Conservation (phyloP, 352 stramenopile species). For the Pythium phragmitis region DNA sequence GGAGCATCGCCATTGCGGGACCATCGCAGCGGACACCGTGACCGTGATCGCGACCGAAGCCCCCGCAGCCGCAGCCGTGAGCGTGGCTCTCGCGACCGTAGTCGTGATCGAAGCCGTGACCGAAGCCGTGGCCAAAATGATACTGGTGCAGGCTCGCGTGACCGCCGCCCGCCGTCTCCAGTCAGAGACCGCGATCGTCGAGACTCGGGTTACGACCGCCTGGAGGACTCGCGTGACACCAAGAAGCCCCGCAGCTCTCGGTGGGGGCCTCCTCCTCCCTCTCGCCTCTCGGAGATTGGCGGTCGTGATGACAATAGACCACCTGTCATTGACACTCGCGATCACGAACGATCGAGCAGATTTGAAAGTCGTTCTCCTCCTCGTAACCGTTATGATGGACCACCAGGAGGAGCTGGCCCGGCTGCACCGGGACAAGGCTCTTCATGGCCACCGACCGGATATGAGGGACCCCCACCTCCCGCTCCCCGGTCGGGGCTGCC, state of each 20-base stretch:
- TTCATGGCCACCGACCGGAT: conserved; percentile 19
- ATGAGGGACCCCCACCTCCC: conserved; percentile 24
- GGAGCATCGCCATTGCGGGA: neutral
- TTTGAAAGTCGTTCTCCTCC: conserved; percentile 30
- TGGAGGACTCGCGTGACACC: conserved; percentile 38
- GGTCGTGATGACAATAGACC: conserved; percentile 37
- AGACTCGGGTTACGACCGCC: conserved; percentile 28
- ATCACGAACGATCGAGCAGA: conserved; percentile 24
- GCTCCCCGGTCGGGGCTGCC: conserved; percentile 17
- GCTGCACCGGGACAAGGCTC: conserved; percentile 9
- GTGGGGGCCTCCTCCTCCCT: conserved; percentile 40
- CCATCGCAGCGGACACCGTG: conserved; percentile 1
- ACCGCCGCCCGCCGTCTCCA: conserved; percentile 24
- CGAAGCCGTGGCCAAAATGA: conserved; percentile 26
- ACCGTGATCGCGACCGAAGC: conserved; percentile 10
- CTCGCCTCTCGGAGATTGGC: conserved; percentile 25
- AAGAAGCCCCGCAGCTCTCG: conserved; percentile 73
- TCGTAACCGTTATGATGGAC: conserved; percentile 30
- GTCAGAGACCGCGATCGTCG: conserved; percentile 26
- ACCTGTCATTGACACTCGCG: conserved; percentile 46
- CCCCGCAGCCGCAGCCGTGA: neutral
- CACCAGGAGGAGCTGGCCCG: conserved; percentile 8
- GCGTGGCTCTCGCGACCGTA: neutral
- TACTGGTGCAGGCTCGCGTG: conserved; percentile 25
- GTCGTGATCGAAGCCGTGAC: conserved; percentile 12